Conservation (phyloP, 1,139 yeast genomes). For the Scheffersomyces titani region DNA sequence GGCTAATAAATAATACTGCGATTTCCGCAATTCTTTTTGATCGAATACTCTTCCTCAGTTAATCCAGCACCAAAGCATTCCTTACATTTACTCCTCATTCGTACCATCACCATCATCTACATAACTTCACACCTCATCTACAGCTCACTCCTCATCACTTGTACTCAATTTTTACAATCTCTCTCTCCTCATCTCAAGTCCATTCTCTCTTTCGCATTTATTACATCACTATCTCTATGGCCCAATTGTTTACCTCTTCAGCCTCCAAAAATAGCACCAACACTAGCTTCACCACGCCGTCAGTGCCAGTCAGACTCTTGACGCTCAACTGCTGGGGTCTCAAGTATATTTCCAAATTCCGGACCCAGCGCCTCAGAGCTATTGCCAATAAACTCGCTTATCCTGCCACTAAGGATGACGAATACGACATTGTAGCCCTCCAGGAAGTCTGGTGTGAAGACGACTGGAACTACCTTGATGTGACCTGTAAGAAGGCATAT, state of each 20-base stretch:
- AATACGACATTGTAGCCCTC: conserved; percentile 81
- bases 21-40: background rate
- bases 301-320: conserved; percentile 42
- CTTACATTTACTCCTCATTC: background rate
- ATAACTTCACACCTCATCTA: background rate
- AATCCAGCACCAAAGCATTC: background rate
- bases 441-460: conserved; percentile 92
- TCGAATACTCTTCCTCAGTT: background rate
- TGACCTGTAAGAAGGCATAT: conserved; percentile 45
- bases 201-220: background rate
- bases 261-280: background rate
- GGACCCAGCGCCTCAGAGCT: conserved; percentile 66
- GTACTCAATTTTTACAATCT: background rate
- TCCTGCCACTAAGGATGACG: conserved; percentile 32
- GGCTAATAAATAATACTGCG: conserved; percentile 8
- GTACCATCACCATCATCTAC: background rate
- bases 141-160: background rate
- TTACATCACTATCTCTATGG: background rate
- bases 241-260: conserved; percentile 5
- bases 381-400: conserved; percentile 68
- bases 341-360: conserved; percentile 70
- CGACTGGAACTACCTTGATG: conserved; percentile 71
- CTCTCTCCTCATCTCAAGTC: background rate
- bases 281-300: background rate
- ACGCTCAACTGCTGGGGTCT: conserved; percentile 90